Conservation (phyloP, 495 filamentous ascomycete genomes). For the Neurospora sublineolata region DNA sequence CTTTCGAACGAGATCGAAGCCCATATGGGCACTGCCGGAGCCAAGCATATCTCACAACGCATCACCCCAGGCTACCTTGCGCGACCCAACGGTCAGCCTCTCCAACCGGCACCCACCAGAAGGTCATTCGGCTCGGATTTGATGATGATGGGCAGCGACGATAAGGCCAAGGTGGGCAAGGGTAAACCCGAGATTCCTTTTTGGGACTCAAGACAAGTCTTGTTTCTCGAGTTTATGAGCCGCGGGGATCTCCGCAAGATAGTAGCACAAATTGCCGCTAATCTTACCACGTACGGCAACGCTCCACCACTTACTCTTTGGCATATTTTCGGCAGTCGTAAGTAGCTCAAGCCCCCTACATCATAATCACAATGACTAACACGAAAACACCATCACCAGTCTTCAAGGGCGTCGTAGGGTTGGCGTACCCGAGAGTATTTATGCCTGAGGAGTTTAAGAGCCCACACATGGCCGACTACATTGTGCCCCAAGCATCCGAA, state of each 20-base stretch:
- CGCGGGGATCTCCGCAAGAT: conserved; percentile 3
- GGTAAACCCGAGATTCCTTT: not conserved
- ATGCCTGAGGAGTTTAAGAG: not conserved
- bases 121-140: not conserved
- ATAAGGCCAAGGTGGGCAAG: not conserved
- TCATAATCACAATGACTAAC: not conserved
- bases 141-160: not conserved
- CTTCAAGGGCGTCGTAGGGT: conserved; percentile 4
- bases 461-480: not conserved
- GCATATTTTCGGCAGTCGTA: conserved; percentile 8
- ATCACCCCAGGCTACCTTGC: not conserved
- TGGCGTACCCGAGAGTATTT: conserved; percentile 7
- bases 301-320: conserved; percentile 1
- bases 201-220: not conserved
- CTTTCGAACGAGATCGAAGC: not conserved
- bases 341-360: not conserved
- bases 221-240: conserved; percentile 8
- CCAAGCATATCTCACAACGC: not conserved
- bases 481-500: not conserved
- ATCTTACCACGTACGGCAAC: not conserved
- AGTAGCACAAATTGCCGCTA: not conserved
- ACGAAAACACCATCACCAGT: not conserved
- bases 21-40: not conserved
- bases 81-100: not conserved
- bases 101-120: not conserved